Evolutionary conservation across 75 land plant genomes (phyloP).

Genomic region (Picea sitchensis): DNA sequence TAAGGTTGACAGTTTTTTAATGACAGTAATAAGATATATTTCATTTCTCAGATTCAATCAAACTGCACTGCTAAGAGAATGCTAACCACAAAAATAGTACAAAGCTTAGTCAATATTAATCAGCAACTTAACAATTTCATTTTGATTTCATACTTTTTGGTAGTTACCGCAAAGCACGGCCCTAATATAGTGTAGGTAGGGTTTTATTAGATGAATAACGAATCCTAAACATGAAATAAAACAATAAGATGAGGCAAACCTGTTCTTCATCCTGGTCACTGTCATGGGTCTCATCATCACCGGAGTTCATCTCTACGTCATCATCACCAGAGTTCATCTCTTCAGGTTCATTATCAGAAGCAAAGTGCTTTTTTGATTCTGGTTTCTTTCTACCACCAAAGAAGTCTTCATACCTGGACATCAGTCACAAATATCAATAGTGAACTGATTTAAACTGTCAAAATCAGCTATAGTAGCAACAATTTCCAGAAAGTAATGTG

Average conservation of each 20-base stretch:
- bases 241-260: background rate
- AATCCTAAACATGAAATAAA: background rate
- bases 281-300: background rate
- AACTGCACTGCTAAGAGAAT: background rate
- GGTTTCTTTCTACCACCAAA: conserved; percentile 39
- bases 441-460: background rate
- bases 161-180: background rate
- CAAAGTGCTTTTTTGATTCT: background rate
- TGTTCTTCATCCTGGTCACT: background rate
- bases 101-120: background rate
- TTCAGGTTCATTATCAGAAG: conserved; percentile 21
- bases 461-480: background rate
- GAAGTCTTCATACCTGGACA: conserved; percentile 52
- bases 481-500: background rate
- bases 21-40: background rate
- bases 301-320: background rate
- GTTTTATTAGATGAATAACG: background rate
- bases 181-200: background rate
- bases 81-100: background rate
- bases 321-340: conserved; percentile 21
- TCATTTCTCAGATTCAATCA: background rate
- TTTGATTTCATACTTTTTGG: background rate
- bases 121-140: background rate
- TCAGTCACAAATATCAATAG: background rate
- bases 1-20: background rate